A percentile compares a stretch with the other conserved stretches of the same genome.
phyloP scores from a whole-genome alignment of 1,139 yeast genomes.

The Suhomyces choctaworum region DNA sequence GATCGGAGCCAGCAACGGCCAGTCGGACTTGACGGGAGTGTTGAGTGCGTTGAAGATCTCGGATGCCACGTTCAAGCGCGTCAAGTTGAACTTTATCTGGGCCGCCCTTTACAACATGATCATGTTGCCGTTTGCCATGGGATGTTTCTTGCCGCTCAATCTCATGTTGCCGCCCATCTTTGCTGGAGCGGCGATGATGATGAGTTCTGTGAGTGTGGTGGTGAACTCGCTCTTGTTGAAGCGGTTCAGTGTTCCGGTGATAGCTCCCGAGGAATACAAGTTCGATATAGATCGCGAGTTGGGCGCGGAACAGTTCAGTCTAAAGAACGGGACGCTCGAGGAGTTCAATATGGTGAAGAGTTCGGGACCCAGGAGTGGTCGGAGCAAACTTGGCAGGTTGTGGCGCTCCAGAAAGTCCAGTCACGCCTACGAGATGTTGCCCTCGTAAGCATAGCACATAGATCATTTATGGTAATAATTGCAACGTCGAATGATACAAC shows the following conservation, averaged over 20 bases:
- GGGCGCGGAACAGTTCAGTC: slow-evolving; percentile 25
- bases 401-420: slow-evolving; percentile 1
- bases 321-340: slow-evolving; percentile 30
- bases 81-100: slow-evolving; percentile 81
- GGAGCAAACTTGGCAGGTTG: slow-evolving; percentile 3
- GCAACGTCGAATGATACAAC: too few relatives aligned
- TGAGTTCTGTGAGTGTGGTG: slow-evolving; percentile 88
- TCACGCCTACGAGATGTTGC: slow-evolving; percentile 12
- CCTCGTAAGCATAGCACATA: too few relatives aligned
- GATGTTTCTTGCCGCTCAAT: slow-evolving; percentile 76
- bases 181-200: slow-evolving; percentile 93
- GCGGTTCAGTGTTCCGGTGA: slow-evolving; percentile 53
- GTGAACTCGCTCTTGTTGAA: slow-evolving; percentile 72
- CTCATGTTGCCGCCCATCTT: slow-evolving; percentile 81
- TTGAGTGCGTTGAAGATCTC: slow-evolving; percentile 75
- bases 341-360: slow-evolving; percentile 34
- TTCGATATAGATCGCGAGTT: slow-evolving; percentile 28
- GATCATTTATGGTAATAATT: too few relatives aligned
- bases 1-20: slow-evolving; percentile 28
- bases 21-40: slow-evolving; percentile 60
- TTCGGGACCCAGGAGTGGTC: too few relatives aligned
- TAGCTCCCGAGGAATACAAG: slow-evolving; percentile 12
- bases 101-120: slow-evolving; percentile 81
- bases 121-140: slow-evolving; percentile 98
- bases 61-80: slow-evolving; percentile 65